These are phyloP conservation scores for Cercis canadensis DNA, from an alignment of 306 rosid genomes.

Conservation along the genomic window DNA sequence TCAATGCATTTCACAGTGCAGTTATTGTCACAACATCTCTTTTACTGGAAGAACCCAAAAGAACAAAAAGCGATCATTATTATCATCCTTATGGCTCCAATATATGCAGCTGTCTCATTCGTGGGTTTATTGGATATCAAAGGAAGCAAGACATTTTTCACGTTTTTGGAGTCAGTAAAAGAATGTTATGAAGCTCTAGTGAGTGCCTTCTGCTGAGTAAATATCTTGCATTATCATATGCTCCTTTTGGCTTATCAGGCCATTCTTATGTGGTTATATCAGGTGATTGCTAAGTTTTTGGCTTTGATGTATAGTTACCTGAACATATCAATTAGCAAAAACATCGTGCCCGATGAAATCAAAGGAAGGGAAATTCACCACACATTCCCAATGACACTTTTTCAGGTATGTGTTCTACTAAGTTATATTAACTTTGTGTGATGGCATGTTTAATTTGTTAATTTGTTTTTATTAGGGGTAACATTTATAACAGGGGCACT, in stretches of 20 bases:
- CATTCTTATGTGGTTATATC: background rate
- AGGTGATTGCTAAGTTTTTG: constrained; percentile 94
- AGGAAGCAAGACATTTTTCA: constrained; percentile 84
- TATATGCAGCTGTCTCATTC: constrained; percentile 80
- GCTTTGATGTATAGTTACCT: constrained; percentile 90
- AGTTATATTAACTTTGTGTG: too few relatives aligned
- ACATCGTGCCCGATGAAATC: constrained; percentile 86
- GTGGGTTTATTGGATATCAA: constrained; percentile 76
- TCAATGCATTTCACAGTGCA: constrained; percentile 94
- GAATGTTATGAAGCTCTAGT: constrained; percentile 96
- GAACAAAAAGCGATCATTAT: constrained; percentile 91
- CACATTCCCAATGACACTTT: constrained; percentile 92
- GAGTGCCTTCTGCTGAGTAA: constrained; percentile 28
- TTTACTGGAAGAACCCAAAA: constrained; percentile 96
- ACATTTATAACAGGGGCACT: background rate
- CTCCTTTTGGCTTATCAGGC: constrained; percentile 5
- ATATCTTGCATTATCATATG: background rate
- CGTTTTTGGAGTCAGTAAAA: constrained; percentile 77
- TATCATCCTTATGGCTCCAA: constrained; percentile 93
- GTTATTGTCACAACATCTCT: constrained; percentile 87
- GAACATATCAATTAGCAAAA: constrained; percentile 83
- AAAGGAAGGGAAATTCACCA: constrained; percentile 98
- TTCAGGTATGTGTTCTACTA: constrained; percentile 81
- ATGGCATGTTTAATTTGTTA: constrained; percentile 15
- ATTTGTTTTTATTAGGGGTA: background rate